phyloP scores from a whole-genome alignment of 805 yeast genomes.

The Jamesozyma hellenica region DNA sequence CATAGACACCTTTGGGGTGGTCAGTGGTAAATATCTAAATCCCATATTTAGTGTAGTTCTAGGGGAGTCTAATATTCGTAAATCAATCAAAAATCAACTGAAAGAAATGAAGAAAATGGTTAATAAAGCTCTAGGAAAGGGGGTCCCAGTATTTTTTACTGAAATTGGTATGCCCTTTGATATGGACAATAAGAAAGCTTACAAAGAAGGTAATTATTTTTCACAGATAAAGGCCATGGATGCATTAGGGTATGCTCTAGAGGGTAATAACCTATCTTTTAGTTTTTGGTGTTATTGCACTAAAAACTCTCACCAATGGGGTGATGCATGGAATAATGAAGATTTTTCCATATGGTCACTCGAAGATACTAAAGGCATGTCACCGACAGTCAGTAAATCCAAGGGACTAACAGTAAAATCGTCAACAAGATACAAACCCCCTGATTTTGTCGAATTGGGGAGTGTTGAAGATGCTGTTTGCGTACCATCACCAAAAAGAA shows the following conservation, averaged over 20 bases:
- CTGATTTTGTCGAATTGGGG: slow-evolving; percentile 4
- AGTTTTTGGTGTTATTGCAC: slow-evolving; percentile 82
- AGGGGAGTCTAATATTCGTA: slow-evolving; percentile 73
- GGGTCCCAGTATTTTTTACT: slow-evolving; percentile 67
- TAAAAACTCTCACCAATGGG: slow-evolving; percentile 68
- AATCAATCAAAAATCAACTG: slow-evolving; percentile 60
- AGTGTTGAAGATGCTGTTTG: slow-evolving; percentile 5
- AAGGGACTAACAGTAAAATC: background rate
- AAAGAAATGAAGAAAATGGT: slow-evolving; percentile 59
- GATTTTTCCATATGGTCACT: slow-evolving; percentile 82
- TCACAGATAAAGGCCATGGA: slow-evolving; percentile 79
- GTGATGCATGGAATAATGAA: slow-evolving; percentile 90
- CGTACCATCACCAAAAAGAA: slow-evolving; percentile 7
- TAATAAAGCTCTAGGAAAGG: slow-evolving; percentile 44
- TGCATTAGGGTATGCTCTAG: slow-evolving; percentile 70
- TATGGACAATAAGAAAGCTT: slow-evolving; percentile 76
- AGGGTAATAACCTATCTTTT: slow-evolving; percentile 58
- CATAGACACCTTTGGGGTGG: slow-evolving; percentile 81
- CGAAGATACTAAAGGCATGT: slow-evolving; percentile 35
- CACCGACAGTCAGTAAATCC: background rate
- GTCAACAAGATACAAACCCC: background rate
- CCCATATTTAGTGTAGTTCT: slow-evolving; percentile 69
- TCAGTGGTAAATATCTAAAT: slow-evolving; percentile 63
- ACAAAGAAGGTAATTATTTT: slow-evolving; percentile 50
- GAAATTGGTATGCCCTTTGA: slow-evolving; percentile 98